These are phyloP conservation scores for Macrophomina phaseolina DNA, from an alignment of 2,329 filamentous ascomycete genomes.

Conservation along the genomic window DNA sequence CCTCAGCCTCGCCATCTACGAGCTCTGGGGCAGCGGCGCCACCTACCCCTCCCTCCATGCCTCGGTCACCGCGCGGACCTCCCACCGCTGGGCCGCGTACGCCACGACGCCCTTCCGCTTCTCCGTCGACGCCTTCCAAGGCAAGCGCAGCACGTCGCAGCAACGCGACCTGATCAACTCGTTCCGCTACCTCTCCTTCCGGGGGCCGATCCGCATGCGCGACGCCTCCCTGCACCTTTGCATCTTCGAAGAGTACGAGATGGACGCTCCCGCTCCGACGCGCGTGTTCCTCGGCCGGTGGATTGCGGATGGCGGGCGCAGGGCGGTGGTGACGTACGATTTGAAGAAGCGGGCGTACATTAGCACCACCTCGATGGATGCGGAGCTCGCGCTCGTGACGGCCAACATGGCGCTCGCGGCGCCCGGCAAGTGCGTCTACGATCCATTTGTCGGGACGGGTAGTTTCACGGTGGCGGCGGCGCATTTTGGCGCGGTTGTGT, in stretches of 20 bases:
- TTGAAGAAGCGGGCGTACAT: constrained; percentile 95
- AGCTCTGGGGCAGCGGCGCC: constrained; percentile 80
- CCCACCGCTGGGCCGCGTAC: constrained; percentile 71
- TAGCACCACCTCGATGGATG: constrained; percentile 96
- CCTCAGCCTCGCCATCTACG: constrained; percentile 81
- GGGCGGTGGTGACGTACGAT: constrained; percentile 75
- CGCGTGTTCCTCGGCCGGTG: constrained; percentile 75
- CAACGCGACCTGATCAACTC: constrained; percentile 80
- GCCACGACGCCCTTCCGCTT: constrained; percentile 77
- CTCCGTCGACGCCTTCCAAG: constrained; percentile 80
- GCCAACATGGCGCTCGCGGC: constrained; percentile 86
- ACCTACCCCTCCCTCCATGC: constrained; percentile 72
- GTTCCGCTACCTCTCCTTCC: constrained; percentile 78
- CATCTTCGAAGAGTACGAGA: constrained; percentile 81
- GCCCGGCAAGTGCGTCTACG: constrained; percentile 86
- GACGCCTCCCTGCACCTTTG: constrained; percentile 74
- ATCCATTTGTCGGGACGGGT: constrained; percentile 94
- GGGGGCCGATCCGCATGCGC: constrained; percentile 78
- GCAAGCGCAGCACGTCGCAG: constrained; percentile 65
- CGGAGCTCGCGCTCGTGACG: constrained; percentile 87
- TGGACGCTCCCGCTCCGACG: constrained; percentile 60
- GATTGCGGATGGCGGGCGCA: constrained; percentile 69
- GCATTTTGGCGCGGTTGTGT: constrained; percentile 82
- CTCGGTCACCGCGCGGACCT: constrained; percentile 64
- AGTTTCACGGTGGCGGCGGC: constrained; percentile 90